A percentile compares a stretch with the other conserved stretches of the same genome.
phyloP scores from a whole-genome alignment of 257 asterid species.

The Solanum peruvianum region DNA sequence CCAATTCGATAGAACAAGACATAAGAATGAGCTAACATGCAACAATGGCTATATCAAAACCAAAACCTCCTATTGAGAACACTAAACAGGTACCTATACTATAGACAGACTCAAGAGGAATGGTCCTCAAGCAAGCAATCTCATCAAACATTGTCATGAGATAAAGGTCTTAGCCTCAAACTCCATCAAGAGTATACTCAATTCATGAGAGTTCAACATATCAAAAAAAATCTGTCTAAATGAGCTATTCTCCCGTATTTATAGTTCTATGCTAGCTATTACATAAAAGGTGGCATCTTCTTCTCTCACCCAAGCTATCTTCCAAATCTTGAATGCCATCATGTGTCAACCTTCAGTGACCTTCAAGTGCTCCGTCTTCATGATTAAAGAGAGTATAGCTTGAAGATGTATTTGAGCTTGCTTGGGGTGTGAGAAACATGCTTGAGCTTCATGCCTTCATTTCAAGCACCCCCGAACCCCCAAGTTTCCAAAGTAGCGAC shows the following conservation, averaged over 20 bases:
- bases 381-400: neutral
- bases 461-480: neutral
- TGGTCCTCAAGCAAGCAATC: neutral
- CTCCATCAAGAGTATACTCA: neutral
- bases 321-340: neutral
- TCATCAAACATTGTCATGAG: neutral
- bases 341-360: neutral
- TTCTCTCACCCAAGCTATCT: neutral
- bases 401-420: neutral
- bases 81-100: neutral
- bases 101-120: neutral
- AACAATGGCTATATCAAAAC: neutral
- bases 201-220: neutral
- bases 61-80: neutral
- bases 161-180: neutral
- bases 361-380: neutral
- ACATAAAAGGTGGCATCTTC: neutral
- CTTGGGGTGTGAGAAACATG: neutral
- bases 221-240: neutral
- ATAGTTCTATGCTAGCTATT: neutral
- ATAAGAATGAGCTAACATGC: neutral
- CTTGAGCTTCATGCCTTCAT: neutral
- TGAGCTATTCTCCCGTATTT: neutral
- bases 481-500: neutral
- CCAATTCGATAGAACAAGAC: neutral